Evolutionary conservation across 139 green algal species (phyloP).

Genomic region (Chlamydomonas sp.): DNA sequence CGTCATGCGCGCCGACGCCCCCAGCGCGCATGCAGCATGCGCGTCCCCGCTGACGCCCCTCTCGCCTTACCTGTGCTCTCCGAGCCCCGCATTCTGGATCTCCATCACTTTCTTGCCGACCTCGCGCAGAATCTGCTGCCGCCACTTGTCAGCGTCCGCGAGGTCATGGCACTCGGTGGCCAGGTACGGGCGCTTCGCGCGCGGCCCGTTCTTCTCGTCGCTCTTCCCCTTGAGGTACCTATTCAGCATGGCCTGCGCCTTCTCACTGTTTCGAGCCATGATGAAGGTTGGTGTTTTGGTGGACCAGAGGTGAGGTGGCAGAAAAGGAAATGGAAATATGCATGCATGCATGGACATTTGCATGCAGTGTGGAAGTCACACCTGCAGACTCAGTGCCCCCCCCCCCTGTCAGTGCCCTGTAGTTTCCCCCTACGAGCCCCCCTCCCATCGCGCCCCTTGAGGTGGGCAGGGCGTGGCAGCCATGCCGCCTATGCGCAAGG

Average conservation of each 20-base stretch:
- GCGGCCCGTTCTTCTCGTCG: slow-evolving; percentile 54
- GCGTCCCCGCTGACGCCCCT: neutral
- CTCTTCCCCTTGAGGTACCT: slow-evolving; percentile 73
- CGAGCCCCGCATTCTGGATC: slow-evolving; percentile 98
- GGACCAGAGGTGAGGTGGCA: neutral
- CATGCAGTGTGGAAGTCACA: too few relatives aligned
- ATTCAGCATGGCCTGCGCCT: slow-evolving; percentile 96
- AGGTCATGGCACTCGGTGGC: slow-evolving; percentile 86
- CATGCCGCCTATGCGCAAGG: neutral
- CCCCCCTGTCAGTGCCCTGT: too few relatives aligned
- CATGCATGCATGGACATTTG: neutral
- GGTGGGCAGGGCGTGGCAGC: neutral
- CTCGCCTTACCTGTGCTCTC: slow-evolving; percentile 81
- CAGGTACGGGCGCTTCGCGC: slow-evolving; percentile 76
- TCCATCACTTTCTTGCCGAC: slow-evolving; percentile 97
- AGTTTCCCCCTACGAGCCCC: neutral
- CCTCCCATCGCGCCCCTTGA: neutral
- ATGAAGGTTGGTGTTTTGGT: slow-evolving; percentile 14
- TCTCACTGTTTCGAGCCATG: slow-evolving; percentile 97
- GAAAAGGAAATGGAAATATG: slow-evolving; percentile 9
- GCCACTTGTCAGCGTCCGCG: slow-evolving; percentile 90
- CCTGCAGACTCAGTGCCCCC: too few relatives aligned
- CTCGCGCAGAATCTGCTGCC: slow-evolving; percentile 91
- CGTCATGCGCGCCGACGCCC: too few relatives aligned
- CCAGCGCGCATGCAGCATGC: too few relatives aligned